Base-by-base conservation (phyloP, 495 filamentous ascomycete genomes). In the Immersiella caudata region DNA sequence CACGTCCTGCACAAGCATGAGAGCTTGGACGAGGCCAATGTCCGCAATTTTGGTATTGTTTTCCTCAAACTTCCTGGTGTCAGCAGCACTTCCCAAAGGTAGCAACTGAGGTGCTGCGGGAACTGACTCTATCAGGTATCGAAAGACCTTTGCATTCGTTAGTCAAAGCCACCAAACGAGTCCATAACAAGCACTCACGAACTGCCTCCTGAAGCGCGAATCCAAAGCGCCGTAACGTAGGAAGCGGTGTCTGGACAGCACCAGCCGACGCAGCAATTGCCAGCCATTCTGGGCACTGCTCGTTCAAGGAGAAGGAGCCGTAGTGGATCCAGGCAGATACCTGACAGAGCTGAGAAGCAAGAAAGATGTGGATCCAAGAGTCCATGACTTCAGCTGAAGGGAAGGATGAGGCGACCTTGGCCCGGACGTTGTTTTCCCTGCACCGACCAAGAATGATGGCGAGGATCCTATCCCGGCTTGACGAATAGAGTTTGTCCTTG, bases 121-220 rank as follows among this genome's bases (percentile, higher is more conserved):
- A 27, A 68, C 73, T 62, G 63, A 77, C 75, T 49, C 79, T 79
- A 16, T 74, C 74, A 0, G 83, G 80, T 57, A 88, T 75, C 22
- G 81, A 76, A 18, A 82, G 68, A 14, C 75, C 70, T 73, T 11
- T 11, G 20, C 8, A 52, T 9, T 20, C 12, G 26, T 21, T 20
- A 12, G 29, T 9, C 6, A 33, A 12, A 16, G 57, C 57, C 9
- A 21, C 8, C 29, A 36, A 33, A 4, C 8, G 25, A 8, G 46
- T 12, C 0, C 25, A 22, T 26, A 22, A 26, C 60, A 24, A 11
- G 64, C 14, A 75, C 70, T 67, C 61, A 75, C 88, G 79, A 11
- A 87, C 83, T 40, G 85, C 83, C 69, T 91, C 88, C 64, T 88
- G 80, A 12, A 91, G 69, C 0, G 88, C 87, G 70, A 86, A 87